Percentiles rank a stretch among this genome's conserved stretches.
phyloP scores from a whole-genome alignment of 2,329 filamentous ascomycete species.

The Sporothrix mexicana region DNA sequence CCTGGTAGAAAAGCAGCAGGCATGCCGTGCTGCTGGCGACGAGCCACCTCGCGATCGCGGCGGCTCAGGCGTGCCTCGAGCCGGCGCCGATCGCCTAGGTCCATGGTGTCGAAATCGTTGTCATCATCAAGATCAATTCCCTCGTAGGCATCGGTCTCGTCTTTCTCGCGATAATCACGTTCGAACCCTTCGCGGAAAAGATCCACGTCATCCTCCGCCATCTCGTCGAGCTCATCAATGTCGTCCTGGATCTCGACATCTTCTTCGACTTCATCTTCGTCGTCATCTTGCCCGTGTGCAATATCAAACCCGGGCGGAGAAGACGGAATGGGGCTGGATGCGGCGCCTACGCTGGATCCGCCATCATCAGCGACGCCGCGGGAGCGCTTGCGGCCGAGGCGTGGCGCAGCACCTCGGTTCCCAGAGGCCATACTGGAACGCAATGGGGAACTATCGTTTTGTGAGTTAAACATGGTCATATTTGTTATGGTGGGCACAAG shows the following conservation, averaged over 20 bases:
- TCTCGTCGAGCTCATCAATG: constrained; percentile 78
- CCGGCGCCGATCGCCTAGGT: constrained; percentile 68
- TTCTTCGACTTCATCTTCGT: constrained; percentile 72
- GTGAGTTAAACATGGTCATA: background rate
- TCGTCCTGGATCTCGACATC: constrained; percentile 75
- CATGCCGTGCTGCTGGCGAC: constrained; percentile 63
- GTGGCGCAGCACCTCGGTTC: constrained; percentile 70
- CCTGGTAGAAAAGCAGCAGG: constrained; percentile 76
- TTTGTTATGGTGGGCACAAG: background rate
- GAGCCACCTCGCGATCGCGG: constrained; percentile 73
- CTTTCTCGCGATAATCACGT: constrained; percentile 70
- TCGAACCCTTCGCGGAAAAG: constrained; percentile 77
- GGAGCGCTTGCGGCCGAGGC: constrained; percentile 61
- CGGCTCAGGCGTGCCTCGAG: constrained; percentile 76
- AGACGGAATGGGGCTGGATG: constrained; percentile 70
- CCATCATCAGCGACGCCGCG: constrained; percentile 59
- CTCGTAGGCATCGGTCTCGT: constrained; percentile 72
- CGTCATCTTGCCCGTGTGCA: constrained; percentile 68
- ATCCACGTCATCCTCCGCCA: constrained; percentile 81
- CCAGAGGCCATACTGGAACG: constrained; percentile 80
- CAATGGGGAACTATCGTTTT: constrained; percentile 73
- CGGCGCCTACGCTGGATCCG: constrained; percentile 56
- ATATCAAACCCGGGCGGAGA: constrained; percentile 69
- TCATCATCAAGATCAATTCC: constrained; percentile 77
- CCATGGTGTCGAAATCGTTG: constrained; percentile 73